Percentiles rank a stretch among this genome's conserved stretches.
These are phyloP conservation scores for Canavalia gladiata DNA, from an alignment of 306 rosid species.

Conservation along the genomic window DNA sequence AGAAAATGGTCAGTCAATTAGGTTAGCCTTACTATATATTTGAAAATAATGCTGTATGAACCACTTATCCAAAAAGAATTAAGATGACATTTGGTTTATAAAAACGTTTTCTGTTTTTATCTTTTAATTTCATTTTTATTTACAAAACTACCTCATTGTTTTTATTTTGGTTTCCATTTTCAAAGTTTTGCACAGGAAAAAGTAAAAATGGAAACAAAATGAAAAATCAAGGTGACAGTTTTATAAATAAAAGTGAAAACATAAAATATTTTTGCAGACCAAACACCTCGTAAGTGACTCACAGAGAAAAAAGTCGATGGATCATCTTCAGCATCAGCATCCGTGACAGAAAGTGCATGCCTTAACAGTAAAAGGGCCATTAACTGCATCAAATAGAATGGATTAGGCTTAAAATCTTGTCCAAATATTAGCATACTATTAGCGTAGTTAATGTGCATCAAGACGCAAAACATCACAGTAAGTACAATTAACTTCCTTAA, in stretches of 20 bases:
- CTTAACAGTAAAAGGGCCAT: conserved; percentile 86
- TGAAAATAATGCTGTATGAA: neutral
- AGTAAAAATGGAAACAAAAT: too few species aligned
- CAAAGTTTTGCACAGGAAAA: too few species aligned
- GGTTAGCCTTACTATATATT: conserved; percentile 8
- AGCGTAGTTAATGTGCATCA: neutral
- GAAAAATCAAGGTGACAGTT: too few species aligned
- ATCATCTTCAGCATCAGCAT: conserved; percentile 67
- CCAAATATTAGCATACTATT: neutral
- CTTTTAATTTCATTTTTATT: too few species aligned
- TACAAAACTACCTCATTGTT: too few species aligned
- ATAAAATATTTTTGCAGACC: too few species aligned
- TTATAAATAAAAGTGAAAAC: too few species aligned
- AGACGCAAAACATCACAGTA: neutral
- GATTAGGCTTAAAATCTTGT: conserved; percentile 23
- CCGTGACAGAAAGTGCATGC: conserved; percentile 77
- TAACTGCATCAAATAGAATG: conserved; percentile 62
- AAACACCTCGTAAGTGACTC: conserved; percentile 38
- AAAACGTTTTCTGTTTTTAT: too few species aligned
- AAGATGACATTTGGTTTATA: too few species aligned
- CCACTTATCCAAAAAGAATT: conserved; percentile 11
- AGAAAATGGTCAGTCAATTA: conserved; percentile 44
- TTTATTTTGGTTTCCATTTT: too few species aligned
- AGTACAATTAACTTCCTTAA: neutral
- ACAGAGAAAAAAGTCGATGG: conserved; percentile 82